phyloP scores from a whole-genome alignment of 371 early-diverging fungal species.

The Gilbertella persicaria region DNA sequence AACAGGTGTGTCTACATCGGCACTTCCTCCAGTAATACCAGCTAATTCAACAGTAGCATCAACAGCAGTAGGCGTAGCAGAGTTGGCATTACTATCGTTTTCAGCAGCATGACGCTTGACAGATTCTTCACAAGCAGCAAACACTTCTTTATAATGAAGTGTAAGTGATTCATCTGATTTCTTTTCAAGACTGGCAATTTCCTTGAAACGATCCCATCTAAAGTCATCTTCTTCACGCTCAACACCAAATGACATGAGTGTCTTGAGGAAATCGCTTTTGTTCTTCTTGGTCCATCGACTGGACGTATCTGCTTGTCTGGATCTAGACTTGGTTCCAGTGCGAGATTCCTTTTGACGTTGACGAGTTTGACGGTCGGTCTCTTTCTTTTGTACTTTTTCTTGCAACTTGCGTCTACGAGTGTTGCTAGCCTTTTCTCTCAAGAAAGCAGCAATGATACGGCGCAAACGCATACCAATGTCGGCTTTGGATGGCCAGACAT shows the following conservation, averaged over 20 bases:
- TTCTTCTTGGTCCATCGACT: conserved; percentile 73
- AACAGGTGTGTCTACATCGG: conserved; percentile 15
- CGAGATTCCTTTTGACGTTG: conserved; percentile 52
- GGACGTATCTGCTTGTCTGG: conserved; percentile 47
- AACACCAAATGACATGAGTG: conserved; percentile 73
- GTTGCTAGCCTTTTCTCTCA: conserved; percentile 55
- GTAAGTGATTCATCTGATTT: conserved; percentile 77
- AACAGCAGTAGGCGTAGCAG: conserved; percentile 1
- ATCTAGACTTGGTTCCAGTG: conserved; percentile 44
- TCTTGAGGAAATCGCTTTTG: conserved; percentile 69
- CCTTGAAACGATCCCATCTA: conserved; percentile 74
- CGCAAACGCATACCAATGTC: conserved; percentile 75
- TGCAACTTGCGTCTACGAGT: conserved; percentile 39
- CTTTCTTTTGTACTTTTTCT: conserved; percentile 51
- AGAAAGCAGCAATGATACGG: conserved; percentile 65
- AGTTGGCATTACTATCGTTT: conserved; percentile 7
- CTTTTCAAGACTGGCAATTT: conserved; percentile 64
- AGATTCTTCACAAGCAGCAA: conserved; percentile 63
- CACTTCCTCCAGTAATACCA: not conserved
- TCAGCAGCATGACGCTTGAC: conserved; percentile 44
- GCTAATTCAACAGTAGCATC: too few relatives aligned
- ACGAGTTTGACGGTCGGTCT: conserved; percentile 36
- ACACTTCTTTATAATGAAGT: conserved; percentile 56
- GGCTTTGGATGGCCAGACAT: conserved; percentile 65
- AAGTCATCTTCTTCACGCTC: conserved; percentile 40